Percentiles rank a stretch among this genome's conserved stretches.
These are phyloP conservation scores for Volvox africanus DNA, from an alignment of 139 green algal species.

Conservation along the genomic window DNA sequence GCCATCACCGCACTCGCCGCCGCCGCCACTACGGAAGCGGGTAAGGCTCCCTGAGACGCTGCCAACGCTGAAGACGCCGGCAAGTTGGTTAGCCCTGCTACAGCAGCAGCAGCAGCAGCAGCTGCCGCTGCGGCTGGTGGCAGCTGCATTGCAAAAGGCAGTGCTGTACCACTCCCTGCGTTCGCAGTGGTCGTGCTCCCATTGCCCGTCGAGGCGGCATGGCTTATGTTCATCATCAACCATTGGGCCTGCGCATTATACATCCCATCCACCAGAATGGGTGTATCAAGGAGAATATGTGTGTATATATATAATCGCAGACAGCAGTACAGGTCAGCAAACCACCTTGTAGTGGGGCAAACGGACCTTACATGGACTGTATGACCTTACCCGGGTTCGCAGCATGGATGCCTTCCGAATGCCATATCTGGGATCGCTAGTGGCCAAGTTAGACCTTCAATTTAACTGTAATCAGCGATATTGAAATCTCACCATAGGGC, in stretches of 20 bases:
- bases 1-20: neutral
- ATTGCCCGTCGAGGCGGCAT: neutral
- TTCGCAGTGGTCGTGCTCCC: neutral
- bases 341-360: no score
- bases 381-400: no score
- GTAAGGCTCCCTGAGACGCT: neutral
- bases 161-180: no score
- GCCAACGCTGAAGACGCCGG: neutral
- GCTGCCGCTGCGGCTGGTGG: neutral
- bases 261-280: no score
- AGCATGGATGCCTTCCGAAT: no score
- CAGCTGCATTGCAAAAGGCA: slow-evolving; percentile 9
- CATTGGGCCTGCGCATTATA: slow-evolving; percentile 19
- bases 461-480: no score
- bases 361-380: no score
- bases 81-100: neutral
- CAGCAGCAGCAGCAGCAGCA: neutral
- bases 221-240: slow-evolving; percentile 24
- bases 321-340: no score
- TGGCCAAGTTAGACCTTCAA: no score
- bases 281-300: no score
- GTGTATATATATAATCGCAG: no score
- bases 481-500: slow-evolving; percentile 13
- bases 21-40: slow-evolving; percentile 1
- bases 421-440: no score